These are phyloP conservation scores for Sanghuangporus baumii DNA, from an alignment of 1,284 basidiomycete species.

Conservation along the genomic window DNA sequence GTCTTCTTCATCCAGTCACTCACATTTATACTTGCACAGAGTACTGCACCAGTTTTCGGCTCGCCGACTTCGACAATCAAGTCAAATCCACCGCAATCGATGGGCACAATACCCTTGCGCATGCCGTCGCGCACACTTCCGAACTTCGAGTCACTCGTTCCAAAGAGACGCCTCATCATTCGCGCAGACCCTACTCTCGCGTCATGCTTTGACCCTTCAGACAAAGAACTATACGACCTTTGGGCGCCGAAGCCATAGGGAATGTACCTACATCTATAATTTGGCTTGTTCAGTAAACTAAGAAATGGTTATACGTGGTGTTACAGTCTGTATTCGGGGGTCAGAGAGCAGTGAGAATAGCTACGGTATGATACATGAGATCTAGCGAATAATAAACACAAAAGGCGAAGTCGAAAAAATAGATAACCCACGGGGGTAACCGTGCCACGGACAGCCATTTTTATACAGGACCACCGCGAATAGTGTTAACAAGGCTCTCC, in stretches of 20 bases:
- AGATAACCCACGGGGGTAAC: background rate
- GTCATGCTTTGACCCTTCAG: constrained; percentile 66
- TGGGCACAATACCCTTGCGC: constrained; percentile 11
- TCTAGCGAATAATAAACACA: background rate
- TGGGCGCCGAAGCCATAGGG: constrained; percentile 51
- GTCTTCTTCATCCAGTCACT: background rate
- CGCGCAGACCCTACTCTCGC: constrained; percentile 58
- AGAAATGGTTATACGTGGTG: background rate
- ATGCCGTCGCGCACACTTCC: constrained; percentile 14
- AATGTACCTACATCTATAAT: background rate
- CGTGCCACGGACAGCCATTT: background rate
- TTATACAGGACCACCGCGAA: constrained; percentile 44
- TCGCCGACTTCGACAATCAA: constrained; percentile 14
- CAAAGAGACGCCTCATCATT: constrained; percentile 38
- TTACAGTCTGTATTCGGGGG: background rate
- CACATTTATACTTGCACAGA: background rate
- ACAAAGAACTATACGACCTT: constrained; percentile 67
- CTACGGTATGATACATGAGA: background rate
- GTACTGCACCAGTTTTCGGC: background rate
- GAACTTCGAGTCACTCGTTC: constrained; percentile 22
- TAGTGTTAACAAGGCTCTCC: constrained; percentile 74
- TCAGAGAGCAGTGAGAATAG: background rate
- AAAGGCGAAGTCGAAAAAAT: background rate
- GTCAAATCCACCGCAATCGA: background rate
- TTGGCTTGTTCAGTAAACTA: background rate